Conservation (phyloP, 1,139 yeast species). For the Candida glucosophila region DNA sequence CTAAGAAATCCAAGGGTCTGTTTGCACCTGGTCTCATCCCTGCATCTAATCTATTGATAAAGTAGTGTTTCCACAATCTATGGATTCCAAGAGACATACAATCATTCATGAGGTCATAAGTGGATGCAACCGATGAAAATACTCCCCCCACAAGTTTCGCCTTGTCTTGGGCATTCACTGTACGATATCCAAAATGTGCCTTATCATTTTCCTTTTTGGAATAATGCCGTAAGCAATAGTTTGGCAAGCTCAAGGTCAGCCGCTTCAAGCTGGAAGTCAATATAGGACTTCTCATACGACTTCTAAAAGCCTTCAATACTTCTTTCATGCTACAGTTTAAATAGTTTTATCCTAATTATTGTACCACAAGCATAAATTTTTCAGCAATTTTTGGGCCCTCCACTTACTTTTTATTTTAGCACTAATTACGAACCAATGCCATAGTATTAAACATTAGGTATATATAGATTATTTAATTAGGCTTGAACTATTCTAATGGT, state of each 20-base stretch:
- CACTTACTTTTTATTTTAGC: no score
- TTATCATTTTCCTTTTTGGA: constrained; percentile 20
- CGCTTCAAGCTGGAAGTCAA: neutral
- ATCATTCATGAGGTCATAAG: constrained; percentile 94
- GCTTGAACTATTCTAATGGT: constrained; percentile 73
- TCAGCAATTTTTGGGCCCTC: no score
- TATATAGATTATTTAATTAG: constrained; percentile 11
- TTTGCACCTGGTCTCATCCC: constrained; percentile 83
- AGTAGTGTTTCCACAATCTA: constrained; percentile 89
- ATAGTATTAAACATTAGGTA: constrained; percentile 5
- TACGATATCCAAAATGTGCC: constrained; percentile 90
- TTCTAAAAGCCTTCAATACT: constrained; percentile 3
- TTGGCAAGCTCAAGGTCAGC: neutral
- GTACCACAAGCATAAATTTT: no score
- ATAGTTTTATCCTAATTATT: no score
- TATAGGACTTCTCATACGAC: constrained; percentile 2
- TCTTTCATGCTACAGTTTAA: no score
- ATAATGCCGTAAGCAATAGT: neutral
- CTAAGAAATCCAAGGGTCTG: constrained; percentile 77
- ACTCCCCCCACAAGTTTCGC: constrained; percentile 84
- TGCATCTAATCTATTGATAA: constrained; percentile 81
- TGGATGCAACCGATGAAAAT: constrained; percentile 89
- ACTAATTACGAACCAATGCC: no score
- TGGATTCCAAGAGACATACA: constrained; percentile 96
- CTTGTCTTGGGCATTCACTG: constrained; percentile 74